These are phyloP conservation scores for Naganishia cerealis DNA, from an alignment of 1,284 basidiomycete species.

Conservation along the genomic window DNA sequence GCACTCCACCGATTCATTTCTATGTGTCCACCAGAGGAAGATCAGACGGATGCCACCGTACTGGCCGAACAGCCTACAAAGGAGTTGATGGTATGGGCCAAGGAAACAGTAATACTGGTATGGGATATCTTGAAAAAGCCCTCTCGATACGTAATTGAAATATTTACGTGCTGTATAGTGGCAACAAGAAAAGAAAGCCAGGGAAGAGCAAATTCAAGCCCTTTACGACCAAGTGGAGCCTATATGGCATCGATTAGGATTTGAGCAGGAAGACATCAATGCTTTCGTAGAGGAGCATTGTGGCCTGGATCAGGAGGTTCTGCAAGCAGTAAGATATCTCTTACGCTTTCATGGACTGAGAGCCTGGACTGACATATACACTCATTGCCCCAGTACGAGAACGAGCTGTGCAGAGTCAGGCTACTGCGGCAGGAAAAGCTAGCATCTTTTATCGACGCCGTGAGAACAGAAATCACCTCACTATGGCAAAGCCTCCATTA, in stretches of 20 bases:
- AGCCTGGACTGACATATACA: background rate
- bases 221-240: conserved; percentile 52
- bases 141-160: background rate
- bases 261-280: conserved; percentile 48
- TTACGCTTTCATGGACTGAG: background rate
- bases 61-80: conserved; percentile 20
- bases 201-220: conserved; percentile 49
- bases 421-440: conserved; percentile 84
- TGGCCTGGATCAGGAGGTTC: conserved; percentile 47
- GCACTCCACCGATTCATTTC: conserved; percentile 22
- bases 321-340: conserved; percentile 44
- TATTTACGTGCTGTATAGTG: conserved; percentile 37
- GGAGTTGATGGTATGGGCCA: conserved; percentile 45
- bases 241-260: conserved; percentile 46
- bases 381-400: conserved; percentile 64
- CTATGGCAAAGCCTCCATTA: conserved; percentile 87
- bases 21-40: conserved; percentile 13
- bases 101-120: conserved; percentile 40
- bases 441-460: conserved; percentile 78
- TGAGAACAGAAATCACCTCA: conserved; percentile 73
- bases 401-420: conserved; percentile 85
- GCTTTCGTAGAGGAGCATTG: conserved; percentile 50
- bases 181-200: conserved; percentile 42
- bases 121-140: background rate
- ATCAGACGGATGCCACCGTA: conserved; percentile 18